Conservation (phyloP, 805 yeast genomes). For the Cephaloascus fragrans region DNA sequence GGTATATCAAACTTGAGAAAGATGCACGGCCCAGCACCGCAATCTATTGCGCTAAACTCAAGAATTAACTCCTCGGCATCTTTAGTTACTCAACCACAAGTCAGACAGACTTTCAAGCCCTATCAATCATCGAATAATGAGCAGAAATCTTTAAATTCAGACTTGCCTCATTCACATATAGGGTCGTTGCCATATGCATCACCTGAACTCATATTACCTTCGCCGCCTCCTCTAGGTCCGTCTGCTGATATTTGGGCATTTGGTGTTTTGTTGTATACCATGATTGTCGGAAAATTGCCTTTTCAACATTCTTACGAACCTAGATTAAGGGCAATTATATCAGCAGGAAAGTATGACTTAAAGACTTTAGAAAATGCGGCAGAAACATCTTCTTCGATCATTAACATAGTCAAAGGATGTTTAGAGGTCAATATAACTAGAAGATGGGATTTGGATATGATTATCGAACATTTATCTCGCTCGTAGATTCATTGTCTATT, state of each 20-base stretch:
- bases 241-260: slow-evolving; percentile 86
- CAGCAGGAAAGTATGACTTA: slow-evolving; percentile 53
- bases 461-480: too few relatives aligned
- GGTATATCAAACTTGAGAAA: not conserved
- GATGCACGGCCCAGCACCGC: not conserved
- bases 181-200: slow-evolving; percentile 92
- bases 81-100: too few relatives aligned
- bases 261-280: slow-evolving; percentile 69
- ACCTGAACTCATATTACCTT: slow-evolving; percentile 67
- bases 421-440: slow-evolving; percentile 39
- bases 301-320: slow-evolving; percentile 83
- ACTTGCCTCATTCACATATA: slow-evolving; percentile 55
- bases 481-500: too few relatives aligned
- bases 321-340: slow-evolving; percentile 60
- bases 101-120: slow-evolving; percentile 13
- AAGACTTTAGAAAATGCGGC: slow-evolving; percentile 22
- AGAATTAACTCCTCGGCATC: too few relatives aligned
- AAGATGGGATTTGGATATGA: slow-evolving; percentile 38
- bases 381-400: slow-evolving; percentile 13
- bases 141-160: slow-evolving; percentile 18
- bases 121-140: not conserved
- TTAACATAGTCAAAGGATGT: slow-evolving; percentile 40
- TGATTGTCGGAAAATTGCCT: slow-evolving; percentile 68
- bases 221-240: slow-evolving; percentile 53
- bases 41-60: not conserved